These are phyloP conservation scores for Cytospora schulzeri DNA, from an alignment of 2,329 filamentous ascomycete genomes.

Conservation along the genomic window DNA sequence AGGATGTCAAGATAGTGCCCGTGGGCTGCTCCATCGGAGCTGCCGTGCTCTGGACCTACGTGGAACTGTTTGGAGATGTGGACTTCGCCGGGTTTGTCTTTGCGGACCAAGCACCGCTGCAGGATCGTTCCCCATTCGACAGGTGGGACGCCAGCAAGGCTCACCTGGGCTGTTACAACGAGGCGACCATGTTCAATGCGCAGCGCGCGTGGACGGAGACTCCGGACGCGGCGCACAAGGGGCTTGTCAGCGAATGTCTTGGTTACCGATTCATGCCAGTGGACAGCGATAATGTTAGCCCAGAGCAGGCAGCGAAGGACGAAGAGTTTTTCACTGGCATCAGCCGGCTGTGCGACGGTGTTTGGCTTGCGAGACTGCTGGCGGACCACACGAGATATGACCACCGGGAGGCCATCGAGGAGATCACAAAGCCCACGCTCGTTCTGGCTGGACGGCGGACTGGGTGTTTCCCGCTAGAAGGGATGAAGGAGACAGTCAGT, in stretches of 20 bases:
- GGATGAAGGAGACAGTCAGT: constrained; percentile 41
- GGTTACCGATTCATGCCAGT: constrained; percentile 39
- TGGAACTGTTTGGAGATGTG: constrained; percentile 40
- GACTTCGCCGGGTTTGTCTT: constrained; percentile 41
- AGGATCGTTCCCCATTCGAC: constrained; percentile 39
- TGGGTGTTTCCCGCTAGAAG: constrained; percentile 43
- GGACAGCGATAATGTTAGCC: constrained; percentile 31
- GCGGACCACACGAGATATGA: constrained; percentile 46
- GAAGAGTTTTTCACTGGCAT: constrained; percentile 41
- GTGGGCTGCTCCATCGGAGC: constrained; percentile 46
- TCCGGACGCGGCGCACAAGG: constrained; percentile 33
- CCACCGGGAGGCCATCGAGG: constrained; percentile 44
- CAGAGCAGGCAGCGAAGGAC: constrained; percentile 33
- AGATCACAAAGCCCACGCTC: constrained; percentile 38
- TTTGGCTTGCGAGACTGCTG: constrained; percentile 42
- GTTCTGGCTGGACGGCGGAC: constrained; percentile 42
- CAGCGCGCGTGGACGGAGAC: constrained; percentile 34
- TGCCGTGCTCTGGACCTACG: constrained; percentile 44
- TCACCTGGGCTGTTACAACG: constrained; percentile 43
- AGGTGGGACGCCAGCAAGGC: constrained; percentile 38
- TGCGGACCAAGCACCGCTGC: constrained; percentile 45
- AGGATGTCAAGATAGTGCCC: constrained; percentile 33
- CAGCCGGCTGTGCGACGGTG: constrained; percentile 39
- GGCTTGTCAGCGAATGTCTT: constrained; percentile 39
- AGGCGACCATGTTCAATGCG: constrained; percentile 39